These are phyloP conservation scores for Oryza rufipogon DNA, from an alignment of 176 grass and related monocot species.

Conservation along the genomic window DNA sequence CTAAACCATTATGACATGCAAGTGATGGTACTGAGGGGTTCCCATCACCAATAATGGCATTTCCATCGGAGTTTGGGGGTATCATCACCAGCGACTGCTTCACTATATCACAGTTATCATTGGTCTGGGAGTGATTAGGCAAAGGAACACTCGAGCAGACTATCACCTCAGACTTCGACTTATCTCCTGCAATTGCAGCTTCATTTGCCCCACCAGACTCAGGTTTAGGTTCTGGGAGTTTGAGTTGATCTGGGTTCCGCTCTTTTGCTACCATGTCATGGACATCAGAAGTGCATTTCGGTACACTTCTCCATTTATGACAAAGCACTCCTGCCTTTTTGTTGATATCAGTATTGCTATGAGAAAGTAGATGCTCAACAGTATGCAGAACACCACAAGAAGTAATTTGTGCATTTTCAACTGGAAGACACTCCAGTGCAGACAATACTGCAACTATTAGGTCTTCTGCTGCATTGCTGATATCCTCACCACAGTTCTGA, in stretches of 20 bases:
- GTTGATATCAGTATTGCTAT: slow-evolving; percentile 47
- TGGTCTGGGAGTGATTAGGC: slow-evolving; percentile 19
- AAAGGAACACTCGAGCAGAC: slow-evolving; percentile 15
- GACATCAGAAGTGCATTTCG: slow-evolving; percentile 14
- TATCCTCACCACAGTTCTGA: slow-evolving; percentile 42
- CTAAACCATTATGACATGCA: slow-evolving; percentile 31
- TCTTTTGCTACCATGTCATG: slow-evolving; percentile 24
- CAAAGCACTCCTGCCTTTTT: slow-evolving; percentile 54
- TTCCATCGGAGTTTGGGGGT: slow-evolving; percentile 34
- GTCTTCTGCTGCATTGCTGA: slow-evolving; percentile 41
- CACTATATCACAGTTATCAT: slow-evolving; percentile 30
- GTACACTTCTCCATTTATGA: slow-evolving; percentile 50
- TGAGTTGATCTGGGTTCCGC: not conserved
- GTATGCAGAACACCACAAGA: slow-evolving; percentile 47
- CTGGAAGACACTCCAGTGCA: slow-evolving; percentile 52
- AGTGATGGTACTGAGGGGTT: slow-evolving; percentile 37
- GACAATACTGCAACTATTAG: slow-evolving; percentile 50
- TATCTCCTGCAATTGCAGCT: slow-evolving; percentile 20
- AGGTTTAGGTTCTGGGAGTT: slow-evolving; percentile 19
- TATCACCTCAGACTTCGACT: slow-evolving; percentile 23
- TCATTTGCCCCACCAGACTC: slow-evolving; percentile 4
- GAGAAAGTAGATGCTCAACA: slow-evolving; percentile 50
- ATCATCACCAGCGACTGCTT: slow-evolving; percentile 23
- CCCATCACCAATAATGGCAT: slow-evolving; percentile 33
- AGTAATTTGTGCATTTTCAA: slow-evolving; percentile 33